Evolutionary conservation across 2,329 filamentous ascomycete species (phyloP).

Genomic region (Aplosporella prunicola): DNA sequence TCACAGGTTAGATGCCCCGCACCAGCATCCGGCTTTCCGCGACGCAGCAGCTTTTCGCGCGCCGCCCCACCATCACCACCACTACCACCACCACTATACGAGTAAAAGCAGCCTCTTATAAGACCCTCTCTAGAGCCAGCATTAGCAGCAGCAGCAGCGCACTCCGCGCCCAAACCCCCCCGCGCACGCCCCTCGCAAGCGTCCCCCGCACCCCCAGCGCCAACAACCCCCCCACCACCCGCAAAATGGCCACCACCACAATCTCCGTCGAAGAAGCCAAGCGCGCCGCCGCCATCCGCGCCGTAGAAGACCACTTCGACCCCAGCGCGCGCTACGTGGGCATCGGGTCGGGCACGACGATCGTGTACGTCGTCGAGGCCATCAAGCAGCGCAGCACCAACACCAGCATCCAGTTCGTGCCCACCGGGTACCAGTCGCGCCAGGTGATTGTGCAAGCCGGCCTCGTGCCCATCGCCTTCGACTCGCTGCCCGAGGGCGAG

Average conservation of each 20-base stretch:
- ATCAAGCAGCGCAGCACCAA: slow-evolving; percentile 43
- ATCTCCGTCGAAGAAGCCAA: slow-evolving; percentile 60
- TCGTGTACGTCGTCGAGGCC: slow-evolving; percentile 76
- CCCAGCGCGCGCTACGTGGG: slow-evolving; percentile 56
- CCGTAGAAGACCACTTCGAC: slow-evolving; percentile 62
- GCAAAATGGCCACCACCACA: slow-evolving; percentile 6
- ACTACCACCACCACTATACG: too few relatives aligned
- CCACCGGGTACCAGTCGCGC: slow-evolving; percentile 85
- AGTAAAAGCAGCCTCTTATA: not conserved
- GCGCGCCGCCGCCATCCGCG: slow-evolving; percentile 61
- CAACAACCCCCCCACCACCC: slow-evolving; percentile 1
- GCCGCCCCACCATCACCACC: slow-evolving; percentile 2
- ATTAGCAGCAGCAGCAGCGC: not conserved
- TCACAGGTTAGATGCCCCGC: slow-evolving; percentile 10
- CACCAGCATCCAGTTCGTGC: slow-evolving; percentile 67
- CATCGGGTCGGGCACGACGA: slow-evolving; percentile 73
- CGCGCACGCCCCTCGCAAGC: not conserved
- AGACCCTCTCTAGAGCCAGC: not conserved
- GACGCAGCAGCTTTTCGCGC: not conserved
- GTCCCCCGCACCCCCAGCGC: not conserved
- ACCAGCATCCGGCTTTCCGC: slow-evolving; percentile 2
- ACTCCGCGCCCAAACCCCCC: not conserved
- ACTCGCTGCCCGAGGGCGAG: slow-evolving; percentile 55
- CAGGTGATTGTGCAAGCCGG: slow-evolving; percentile 75
- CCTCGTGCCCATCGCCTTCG: slow-evolving; percentile 66